Evolutionary conservation across 148 eudicot species (phyloP), one percentile per base, ranked within the genome.

Genomic region (Limonium bicolor): DNA sequence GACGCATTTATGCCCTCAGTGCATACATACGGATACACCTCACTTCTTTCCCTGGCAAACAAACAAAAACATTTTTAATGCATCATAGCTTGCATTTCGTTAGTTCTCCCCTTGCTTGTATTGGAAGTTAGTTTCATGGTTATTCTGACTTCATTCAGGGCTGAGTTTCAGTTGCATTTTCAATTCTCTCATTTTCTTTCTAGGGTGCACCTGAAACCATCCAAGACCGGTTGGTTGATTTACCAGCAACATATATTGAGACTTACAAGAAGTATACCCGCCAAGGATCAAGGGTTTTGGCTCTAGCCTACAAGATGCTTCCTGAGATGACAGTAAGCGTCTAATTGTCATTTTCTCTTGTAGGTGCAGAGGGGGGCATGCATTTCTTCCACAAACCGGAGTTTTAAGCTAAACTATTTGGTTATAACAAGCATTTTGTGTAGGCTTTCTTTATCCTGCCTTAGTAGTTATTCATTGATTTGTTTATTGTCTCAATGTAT

Each of bases 131-230:
- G n/a, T n/a, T n/a, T n/a, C n/a, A n/a, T n/a, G n/a, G n/a, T n/a
- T n/a, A n/a, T n/a, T n/a, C n/a, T n/a, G n/a, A n/a, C n/a, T n/a
- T n/a, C n/a, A n/a, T n/a, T n/a, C n/a, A n/a, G n/a, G n/a, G n/a
- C n/a, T n/a, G n/a, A n/a, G n/a, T n/a, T n/a, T n/a, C n/a, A n/a
- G n/a, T n/a, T n/a, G n/a, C n/a, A n/a, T n/a, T n/a, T n/a, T n/a
- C n/a, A n/a, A n/a, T n/a, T n/a, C n/a, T n/a, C n/a, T n/a, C n/a
- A n/a, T n/a, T 31, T 28, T 15, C 15, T 36, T 24, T 46, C 46
- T 68, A 90, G 97, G 97, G 97, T 62, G 97, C 97, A 52, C 97
- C 97, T 14, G 97, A 90, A 71, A 84, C 92, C 48, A 90, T 90
- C 34, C 97, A 84, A 60, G 95, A 73, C 32, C 74, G 83, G 56